Base-by-base conservation (phyloP, 2,329 filamentous ascomycete species). In the Cercospora zeae-maydis region DNA sequence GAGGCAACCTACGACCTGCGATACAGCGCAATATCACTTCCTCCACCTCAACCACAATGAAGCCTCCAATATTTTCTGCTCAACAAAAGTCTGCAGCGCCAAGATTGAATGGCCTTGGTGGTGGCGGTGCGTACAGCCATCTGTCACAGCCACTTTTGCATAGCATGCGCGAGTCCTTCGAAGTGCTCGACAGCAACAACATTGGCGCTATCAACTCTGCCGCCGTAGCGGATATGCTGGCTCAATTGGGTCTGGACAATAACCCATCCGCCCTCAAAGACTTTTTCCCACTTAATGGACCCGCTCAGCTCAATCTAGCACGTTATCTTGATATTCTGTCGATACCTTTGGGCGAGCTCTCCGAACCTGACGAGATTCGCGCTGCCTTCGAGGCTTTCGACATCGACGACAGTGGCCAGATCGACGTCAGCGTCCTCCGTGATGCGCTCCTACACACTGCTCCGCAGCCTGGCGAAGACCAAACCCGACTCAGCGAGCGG, bases 311-410 rank as follows among this genome's bases (percentile, higher is more conserved):
- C 70, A 90, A 90, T 52, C 86, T 99, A 42, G 91, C 93, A 0
- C 86, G 88, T 3, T 99, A 96, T 74, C 83, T 99, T 21, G 93
- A 92, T 73, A 88, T 88, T 1, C 81, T 99, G 1, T 90, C 93
- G 0, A 84, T 86, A 9, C 84, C 90, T 1, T 81, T 98, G 2
- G 85, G 86, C 1, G 84, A 87, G 0, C 81, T 98, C 16, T 96
- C 91, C 0, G 88, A 90, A 0, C 85, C 87, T 21, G 84, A 86
- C 14, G 95, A 99, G 74, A 83, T 99, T 9, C 80, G 92, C 19
- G 93, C 92, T 1, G 95, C 95, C 0, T 93, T 99, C 69, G 92
- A 92, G 1, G 95, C 95, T 0, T 98, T 98, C 74, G 95, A 99
- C 73, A 91, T 96, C 66, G 92, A 96, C 66, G 95, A 99, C 75